phyloP scores from a whole-genome alignment of 2,329 filamentous ascomycete genomes.

The Claviceps spartinae region DNA sequence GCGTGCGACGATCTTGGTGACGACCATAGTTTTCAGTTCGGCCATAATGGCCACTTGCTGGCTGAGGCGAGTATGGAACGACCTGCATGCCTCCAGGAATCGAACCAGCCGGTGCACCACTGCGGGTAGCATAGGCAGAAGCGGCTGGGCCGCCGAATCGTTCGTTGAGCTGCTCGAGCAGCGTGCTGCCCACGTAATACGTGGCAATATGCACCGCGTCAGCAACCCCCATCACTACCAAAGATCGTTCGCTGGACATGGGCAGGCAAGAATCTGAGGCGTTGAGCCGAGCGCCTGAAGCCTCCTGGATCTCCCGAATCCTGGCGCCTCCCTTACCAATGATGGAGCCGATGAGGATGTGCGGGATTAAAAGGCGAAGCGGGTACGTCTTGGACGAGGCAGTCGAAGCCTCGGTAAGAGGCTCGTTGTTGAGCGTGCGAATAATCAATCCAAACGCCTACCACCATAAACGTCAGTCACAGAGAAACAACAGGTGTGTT shows the following conservation, averaged over 20 bases:
- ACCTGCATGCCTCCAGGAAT: slow-evolving; percentile 98
- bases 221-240: slow-evolving; percentile 93
- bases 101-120: slow-evolving; percentile 81
- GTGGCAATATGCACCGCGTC: slow-evolving; percentile 98
- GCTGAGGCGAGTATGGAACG: slow-evolving; percentile 92
- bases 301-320: slow-evolving; percentile 97
- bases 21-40: slow-evolving; percentile 73
- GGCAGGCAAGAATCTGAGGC: slow-evolving; percentile 91
- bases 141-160: slow-evolving; percentile 90
- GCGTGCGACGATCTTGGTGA: slow-evolving; percentile 58
- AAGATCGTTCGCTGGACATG: slow-evolving; percentile 89
- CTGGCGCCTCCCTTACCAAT: slow-evolving; percentile 94
- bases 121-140: slow-evolving; percentile 94
- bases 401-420: slow-evolving; percentile 73
- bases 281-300: slow-evolving; percentile 89
- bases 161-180: slow-evolving; percentile 93
- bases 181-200: slow-evolving; percentile 96
- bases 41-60: slow-evolving; percentile 83
- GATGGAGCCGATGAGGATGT: slow-evolving; percentile 95
- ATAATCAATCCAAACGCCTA: slow-evolving; percentile 97
- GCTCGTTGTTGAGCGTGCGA: slow-evolving; percentile 94
- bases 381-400: slow-evolving; percentile 96
- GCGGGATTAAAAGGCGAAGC: slow-evolving; percentile 84
- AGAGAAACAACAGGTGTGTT: background rate
- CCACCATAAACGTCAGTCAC: slow-evolving; percentile 14